Percentiles rank a stretch among this genome's conserved stretches.
phyloP scores from a whole-genome alignment of 2,329 filamentous ascomycete genomes.

The Clonostachys rosea region DNA sequence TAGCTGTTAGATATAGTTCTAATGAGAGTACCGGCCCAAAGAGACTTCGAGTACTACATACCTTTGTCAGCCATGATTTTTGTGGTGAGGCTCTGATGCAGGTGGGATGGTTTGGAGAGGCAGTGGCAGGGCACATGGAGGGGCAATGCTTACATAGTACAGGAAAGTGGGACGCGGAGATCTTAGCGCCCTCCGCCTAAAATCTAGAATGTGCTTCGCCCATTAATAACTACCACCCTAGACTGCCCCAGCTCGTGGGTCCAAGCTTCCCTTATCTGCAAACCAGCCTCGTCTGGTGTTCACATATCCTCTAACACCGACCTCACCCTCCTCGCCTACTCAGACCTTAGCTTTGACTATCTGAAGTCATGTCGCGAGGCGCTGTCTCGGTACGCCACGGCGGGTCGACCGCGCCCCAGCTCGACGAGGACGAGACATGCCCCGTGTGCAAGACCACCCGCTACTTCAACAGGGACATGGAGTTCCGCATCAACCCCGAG shows the following conservation, averaged over 20 bases:
- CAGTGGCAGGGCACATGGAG: conserved; percentile 1
- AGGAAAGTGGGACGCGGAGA: not conserved
- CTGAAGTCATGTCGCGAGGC: too few relatives aligned
- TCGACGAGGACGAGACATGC: conserved; percentile 66
- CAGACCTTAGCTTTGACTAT: not conserved
- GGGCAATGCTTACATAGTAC: conserved; percentile 1
- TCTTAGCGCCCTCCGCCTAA: not conserved
- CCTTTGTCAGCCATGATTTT: conserved; percentile 8
- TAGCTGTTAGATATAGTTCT: conserved; percentile 35
- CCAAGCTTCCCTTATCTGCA: conserved; percentile 1
- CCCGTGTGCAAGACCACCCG: conserved; percentile 96
- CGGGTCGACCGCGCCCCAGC: conserved; percentile 6
- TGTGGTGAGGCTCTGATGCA: not conserved
- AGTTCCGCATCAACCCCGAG: conserved; percentile 94
- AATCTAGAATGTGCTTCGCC: too few relatives aligned
- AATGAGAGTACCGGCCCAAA: not conserved
- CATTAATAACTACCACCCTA: not conserved
- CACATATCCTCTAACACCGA: not conserved
- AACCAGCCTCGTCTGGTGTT: not conserved
- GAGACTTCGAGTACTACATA: not conserved
- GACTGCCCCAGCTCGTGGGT: not conserved
- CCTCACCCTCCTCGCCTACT: not conserved
- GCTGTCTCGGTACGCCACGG: conserved; percentile 1
- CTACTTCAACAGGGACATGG: conserved; percentile 91
- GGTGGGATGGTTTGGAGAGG: not conserved